Base-by-base conservation (phyloP, 2,329 filamentous ascomycete species). In the Cytospora piceae region DNA sequence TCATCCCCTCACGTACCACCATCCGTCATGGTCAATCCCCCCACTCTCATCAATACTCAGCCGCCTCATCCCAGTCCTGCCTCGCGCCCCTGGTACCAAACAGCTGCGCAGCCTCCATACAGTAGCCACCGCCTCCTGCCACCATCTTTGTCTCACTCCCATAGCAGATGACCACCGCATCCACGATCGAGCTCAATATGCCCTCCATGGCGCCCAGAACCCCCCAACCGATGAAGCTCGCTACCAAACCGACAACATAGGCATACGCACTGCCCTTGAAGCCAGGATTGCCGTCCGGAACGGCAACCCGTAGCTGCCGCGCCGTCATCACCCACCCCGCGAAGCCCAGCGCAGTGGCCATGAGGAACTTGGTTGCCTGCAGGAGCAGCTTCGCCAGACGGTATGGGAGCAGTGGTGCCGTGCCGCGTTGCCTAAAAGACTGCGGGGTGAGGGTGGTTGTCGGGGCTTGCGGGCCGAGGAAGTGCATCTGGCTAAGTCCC, bases 301-400 rank as follows among this genome's bases (percentile, higher is more conserved):
- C 79, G 73, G 79, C 81, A 24, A 95, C 81, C 60, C 85, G 82
- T 4, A 97, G 81, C 77, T 91, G 89, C 69, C 92, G 89, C 14
- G 95, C 94, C 42, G 94, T 96, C 56, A 92, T 91, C 11, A 98
- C 92, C 95, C 95, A 99, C n/a, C 93, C 94, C 4, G 92, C 94
- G 73, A 98, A 96, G 0, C 94, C 94, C 34, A 99, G 85, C 0
- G 89, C 91, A 56, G 94, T 87, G 0, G 93, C 92, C 87, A 97
- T 96, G 73, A 97, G 91, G 74, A 94, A 91, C 22, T 94, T 88
- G 1, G 93, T 95, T 3, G 94, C 93, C 71, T 97, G 92, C 4
- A 99, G 86, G 9, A 99, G 85, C 32, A 98, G 84, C 76, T 97
- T 98, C 1, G 95, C 91, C 11, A 98, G 87, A 5, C 92, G 88